Evolutionary conservation across 768 basidiomycete genomes (phyloP).

Genomic region (Hemileccinum rubropunctum): DNA sequence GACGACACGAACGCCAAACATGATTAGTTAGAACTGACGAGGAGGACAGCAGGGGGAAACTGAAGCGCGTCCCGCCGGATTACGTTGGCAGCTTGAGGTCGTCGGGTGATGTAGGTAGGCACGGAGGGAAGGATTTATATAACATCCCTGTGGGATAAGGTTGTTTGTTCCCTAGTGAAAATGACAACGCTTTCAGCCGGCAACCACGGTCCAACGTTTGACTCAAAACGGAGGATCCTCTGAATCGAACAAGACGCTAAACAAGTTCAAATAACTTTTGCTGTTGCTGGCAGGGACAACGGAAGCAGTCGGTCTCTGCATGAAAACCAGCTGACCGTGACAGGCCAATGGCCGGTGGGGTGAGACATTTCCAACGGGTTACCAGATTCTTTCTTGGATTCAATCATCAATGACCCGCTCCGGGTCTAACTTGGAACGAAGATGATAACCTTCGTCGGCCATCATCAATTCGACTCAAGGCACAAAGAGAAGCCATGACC

Average conservation of each 20-base stretch:
- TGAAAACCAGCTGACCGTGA: slow-evolving; percentile 13
- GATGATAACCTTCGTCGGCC: slow-evolving; percentile 26
- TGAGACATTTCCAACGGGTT: slow-evolving; percentile 13
- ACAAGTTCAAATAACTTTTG: slow-evolving; percentile 3
- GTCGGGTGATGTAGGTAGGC: slow-evolving; percentile 15
- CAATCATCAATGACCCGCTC: neutral
- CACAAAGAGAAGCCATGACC: slow-evolving; percentile 14
- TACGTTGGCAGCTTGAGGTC: slow-evolving; percentile 9
- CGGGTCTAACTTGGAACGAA: slow-evolving; percentile 18
- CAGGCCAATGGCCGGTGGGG: slow-evolving; percentile 8
- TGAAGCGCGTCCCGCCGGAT: neutral
- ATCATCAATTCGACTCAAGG: slow-evolving; percentile 8
- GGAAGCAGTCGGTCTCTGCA: neutral
- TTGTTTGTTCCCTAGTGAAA: slow-evolving; percentile 18
- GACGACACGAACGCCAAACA: slow-evolving; percentile 11
- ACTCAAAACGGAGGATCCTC: slow-evolving; percentile 7
- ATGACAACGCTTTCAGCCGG: slow-evolving; percentile 19
- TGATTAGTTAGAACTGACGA: slow-evolving; percentile 5
- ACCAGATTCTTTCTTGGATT: slow-evolving; percentile 19
- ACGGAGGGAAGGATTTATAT: slow-evolving; percentile 25
- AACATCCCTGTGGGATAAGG: slow-evolving; percentile 24
- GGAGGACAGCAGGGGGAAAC: neutral
- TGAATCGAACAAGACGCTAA: slow-evolving; percentile 1
- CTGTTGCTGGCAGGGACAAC: neutral
- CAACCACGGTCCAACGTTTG: slow-evolving; percentile 19